Evolutionary conservation across 805 yeast genomes (phyloP), one percentile per base, ranked within the genome.

Genomic region (Wickerhamiella kazuoi): DNA sequence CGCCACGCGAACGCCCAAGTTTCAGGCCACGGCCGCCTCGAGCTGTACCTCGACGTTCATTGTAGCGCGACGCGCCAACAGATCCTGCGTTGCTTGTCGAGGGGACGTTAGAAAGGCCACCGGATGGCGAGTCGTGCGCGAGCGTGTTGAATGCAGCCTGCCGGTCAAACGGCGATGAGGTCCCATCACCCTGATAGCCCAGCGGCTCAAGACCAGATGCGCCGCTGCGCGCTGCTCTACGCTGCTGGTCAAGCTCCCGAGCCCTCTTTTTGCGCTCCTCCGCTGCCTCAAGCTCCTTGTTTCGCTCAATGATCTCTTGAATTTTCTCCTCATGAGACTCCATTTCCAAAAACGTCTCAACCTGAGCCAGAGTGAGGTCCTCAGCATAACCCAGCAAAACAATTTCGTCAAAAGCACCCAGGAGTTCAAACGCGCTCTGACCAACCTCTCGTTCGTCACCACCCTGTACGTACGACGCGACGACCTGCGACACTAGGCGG

Each of bases 291-390:
- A 81, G 64, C 63, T 90, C 98, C 63, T 90, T 90, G 66, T 90
- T 90, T 59, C 86, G 76, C 62, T 83, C 97, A 52, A 90, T 90
- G 57, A 90, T 86, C 57, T 90, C 96, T 66, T 90, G 97, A 55
- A 93, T 87, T 67, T 82, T 87, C 63, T 90, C 99, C 62, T 90
- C 98, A 58, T 90, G 96, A 31, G 94, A 80, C 62, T 90, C 97
- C 97, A 90, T 87, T 56, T 83, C 87, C 64, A 90, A 66, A 61
- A 81, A 87, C 11, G 93, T 81, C 57, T 72, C 74, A 46, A 90
- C 79, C 63, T 90, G 97, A 43, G 75, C 59, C 47, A 78, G 57
- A 1, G 90, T 73, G 47, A 87, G 64, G 59, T 83, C 79, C 59
- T 90, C 99, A 48, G 81, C 75, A 64, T 78, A 83, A 15, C 98